Evolutionary conservation across 1,284 basidiomycete genomes (phyloP), one percentile per base, ranked within the genome.

Genomic region (Cutaneotrichosporon cyanovorans): DNA sequence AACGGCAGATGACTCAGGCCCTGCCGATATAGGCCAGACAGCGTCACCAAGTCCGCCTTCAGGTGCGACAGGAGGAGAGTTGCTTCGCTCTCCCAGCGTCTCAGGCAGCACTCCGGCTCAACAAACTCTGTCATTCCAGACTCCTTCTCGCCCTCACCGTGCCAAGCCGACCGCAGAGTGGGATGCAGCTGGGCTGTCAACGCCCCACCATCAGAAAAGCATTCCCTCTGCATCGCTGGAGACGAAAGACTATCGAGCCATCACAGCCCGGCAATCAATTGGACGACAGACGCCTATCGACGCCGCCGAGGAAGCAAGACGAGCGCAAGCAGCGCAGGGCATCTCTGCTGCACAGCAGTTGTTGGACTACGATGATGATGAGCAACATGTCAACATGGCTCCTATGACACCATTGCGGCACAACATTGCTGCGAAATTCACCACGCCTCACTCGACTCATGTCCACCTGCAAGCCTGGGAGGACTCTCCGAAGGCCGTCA

Each of bases 301-400:
- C 21, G 49, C 55, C 1, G 55, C 88, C 1, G 87, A 91, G 61
- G 87, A 91, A 62, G 85, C 83, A 25, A 71, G 89, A 55, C 79
- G 82, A 37, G 86, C 85, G 2, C 80, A 87, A 50, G 88, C 87
- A 3, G 85, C 85, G 55, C 88, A 91, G 63, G 89, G 87, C 0
- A 83, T 89, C 61, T 87, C 85, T 60, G 85, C 88, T 7, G 89
- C 87, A 2, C 81, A 86, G 62, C 77, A 84, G 47, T 71, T 91
- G 33, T 67, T 89, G 39, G 62, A 67, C 30, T 60, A 60, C 41
- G 58, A 62, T n/a, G 53, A 61, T 32, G 52, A 53, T 20, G 22
- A 42, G 16, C 21, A 36, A 15, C 18, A 37, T 7, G 11, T 42
- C 3, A 21, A 38, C 10, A 42, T 34, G 31, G 53, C 44, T n/a